Evolutionary conservation across 495 filamentous ascomycete genomes (phyloP).

Genomic region (Aspergillus heteromorphus): DNA sequence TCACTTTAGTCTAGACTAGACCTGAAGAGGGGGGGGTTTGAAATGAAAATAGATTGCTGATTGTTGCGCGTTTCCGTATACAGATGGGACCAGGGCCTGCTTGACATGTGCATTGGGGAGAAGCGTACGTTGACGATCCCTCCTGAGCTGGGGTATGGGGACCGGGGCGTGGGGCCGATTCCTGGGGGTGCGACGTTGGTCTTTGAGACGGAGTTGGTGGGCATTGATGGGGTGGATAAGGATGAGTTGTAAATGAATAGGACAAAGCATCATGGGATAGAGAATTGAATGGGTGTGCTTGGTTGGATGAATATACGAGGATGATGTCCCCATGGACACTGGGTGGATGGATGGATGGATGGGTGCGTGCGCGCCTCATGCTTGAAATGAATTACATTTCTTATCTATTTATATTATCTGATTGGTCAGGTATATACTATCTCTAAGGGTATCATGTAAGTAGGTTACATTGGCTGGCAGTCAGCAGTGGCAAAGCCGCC

Average conservation of each 20-base stretch:
- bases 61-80: background rate
- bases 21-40: no score
- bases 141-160: slow-evolving; percentile 79
- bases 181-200: slow-evolving; percentile 74
- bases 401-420: background rate
- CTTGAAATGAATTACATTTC: background rate
- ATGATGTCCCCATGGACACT: no score
- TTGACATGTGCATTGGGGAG: slow-evolving; percentile 97
- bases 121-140: slow-evolving; percentile 88
- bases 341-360: background rate
- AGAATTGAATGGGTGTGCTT: no score
- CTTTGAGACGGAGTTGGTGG: slow-evolving; percentile 90
- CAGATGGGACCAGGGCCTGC: slow-evolving; percentile 83
- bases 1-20: no score
- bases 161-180: slow-evolving; percentile 69
- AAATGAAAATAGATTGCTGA: slow-evolving; percentile 1
- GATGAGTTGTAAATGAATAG: slow-evolving; percentile 44
- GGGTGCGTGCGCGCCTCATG: background rate
- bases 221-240: slow-evolving; percentile 72
- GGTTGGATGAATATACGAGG: no score
- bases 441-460: background rate
- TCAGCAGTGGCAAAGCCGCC: background rate
- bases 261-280: no score
- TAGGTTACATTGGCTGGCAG: background rate
- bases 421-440: background rate